phyloP scores from a whole-genome alignment of 345 rosid species.

The Orychophragmus violaceus region DNA sequence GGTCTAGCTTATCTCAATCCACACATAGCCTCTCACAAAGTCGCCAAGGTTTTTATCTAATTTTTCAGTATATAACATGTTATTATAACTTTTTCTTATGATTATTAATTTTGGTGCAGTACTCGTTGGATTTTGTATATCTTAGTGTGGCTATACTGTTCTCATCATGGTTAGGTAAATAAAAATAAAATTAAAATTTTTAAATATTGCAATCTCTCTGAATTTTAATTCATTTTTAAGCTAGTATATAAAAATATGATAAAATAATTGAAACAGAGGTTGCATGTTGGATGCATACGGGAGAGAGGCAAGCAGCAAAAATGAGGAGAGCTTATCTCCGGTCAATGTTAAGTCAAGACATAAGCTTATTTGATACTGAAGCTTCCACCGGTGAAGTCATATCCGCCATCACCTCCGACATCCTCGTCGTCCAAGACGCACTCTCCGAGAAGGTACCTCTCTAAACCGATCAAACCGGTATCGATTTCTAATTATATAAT shows the following conservation, averaged over 20 bases:
- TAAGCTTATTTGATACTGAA: conserved; percentile 81
- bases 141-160: conserved; percentile 81
- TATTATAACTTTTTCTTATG: neutral
- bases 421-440: conserved; percentile 89
- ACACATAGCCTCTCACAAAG: conserved; percentile 68
- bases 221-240: neutral
- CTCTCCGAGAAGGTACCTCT: conserved; percentile 82
- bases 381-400: conserved; percentile 92
- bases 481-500: neutral
- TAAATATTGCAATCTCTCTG: neutral
- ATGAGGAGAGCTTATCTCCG: conserved; percentile 90
- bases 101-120: conserved; percentile 45
- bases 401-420: conserved; percentile 81
- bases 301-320: conserved; percentile 91
- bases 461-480: neutral
- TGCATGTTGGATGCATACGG: conserved; percentile 97
- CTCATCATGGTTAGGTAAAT: conserved; percentile 86
- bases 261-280: conserved; percentile 54
- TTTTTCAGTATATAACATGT: neutral
- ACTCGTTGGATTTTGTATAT: conserved; percentile 91
- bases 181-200: neutral
- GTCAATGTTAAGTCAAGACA: conserved; percentile 85
- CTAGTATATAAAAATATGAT: too few relatives aligned
- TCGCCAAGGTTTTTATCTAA: conserved; percentile 63
- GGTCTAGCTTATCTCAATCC: conserved; percentile 81